A percentile compares a stretch with the other conserved stretches of the same genome.
phyloP scores from a whole-genome alignment of 2,329 filamentous ascomycete genomes.

The Aspergillus sp. region DNA sequence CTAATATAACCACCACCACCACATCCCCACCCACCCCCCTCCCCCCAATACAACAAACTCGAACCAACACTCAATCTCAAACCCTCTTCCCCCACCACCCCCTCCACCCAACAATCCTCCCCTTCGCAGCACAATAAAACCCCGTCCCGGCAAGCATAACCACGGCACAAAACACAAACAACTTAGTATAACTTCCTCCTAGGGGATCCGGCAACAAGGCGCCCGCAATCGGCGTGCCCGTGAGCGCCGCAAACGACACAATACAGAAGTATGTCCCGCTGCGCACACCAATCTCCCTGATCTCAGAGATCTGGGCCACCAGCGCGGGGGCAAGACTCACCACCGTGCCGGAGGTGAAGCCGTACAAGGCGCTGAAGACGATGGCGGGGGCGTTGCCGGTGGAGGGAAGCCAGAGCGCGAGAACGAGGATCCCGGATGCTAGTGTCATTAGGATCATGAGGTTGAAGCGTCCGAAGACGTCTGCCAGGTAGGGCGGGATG shows the following conservation, averaged over 20 bases:
- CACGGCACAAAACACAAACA: conserved; percentile 31
- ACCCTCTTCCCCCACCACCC: conserved; percentile 22
- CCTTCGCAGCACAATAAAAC: conserved; percentile 28
- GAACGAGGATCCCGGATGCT: conserved; percentile 15
- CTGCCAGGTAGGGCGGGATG: conserved; percentile 56
- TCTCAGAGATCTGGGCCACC: conserved; percentile 70
- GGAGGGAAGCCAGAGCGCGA: conserved; percentile 59
- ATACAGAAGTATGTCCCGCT: conserved; percentile 65
- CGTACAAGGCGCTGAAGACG: conserved; percentile 67
- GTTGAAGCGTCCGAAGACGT: conserved; percentile 46
- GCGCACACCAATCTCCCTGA: conserved; percentile 68
- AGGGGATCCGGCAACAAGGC: conserved; percentile 30
- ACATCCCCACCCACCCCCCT: neutral
- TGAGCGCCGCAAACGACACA: conserved; percentile 64
- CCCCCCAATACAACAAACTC: no score
- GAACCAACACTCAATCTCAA: conserved; percentile 4
- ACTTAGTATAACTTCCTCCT: conserved; percentile 26
- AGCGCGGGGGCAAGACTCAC: conserved; percentile 62
- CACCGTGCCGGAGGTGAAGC: conserved; percentile 68
- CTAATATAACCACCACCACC: no score
- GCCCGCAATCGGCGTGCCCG: conserved; percentile 38
- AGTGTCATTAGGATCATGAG: conserved; percentile 18
- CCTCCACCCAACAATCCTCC: conserved; percentile 26
- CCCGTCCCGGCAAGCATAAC: conserved; percentile 27
- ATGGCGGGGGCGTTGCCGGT: conserved; percentile 60